These are phyloP conservation scores for Taiozyma onychis DNA, from an alignment of 1,139 yeast genomes.

Conservation along the genomic window DNA sequence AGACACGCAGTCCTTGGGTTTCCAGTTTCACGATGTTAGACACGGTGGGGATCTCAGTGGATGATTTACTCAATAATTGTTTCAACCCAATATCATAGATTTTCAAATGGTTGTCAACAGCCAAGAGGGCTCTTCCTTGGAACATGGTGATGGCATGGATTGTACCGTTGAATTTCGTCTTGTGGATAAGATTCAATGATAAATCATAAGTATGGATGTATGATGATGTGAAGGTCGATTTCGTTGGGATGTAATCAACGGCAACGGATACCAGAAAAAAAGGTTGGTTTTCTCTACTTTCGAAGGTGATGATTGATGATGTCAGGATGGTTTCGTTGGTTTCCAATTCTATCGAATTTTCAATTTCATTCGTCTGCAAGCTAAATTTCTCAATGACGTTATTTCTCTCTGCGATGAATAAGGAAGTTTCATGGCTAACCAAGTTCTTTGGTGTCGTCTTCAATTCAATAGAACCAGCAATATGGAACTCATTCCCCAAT, in stretches of 20 bases:
- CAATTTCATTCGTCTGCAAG: conserved; percentile 30
- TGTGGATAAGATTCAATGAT: conserved; percentile 48
- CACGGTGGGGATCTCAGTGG: conserved; percentile 34
- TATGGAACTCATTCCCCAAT: conserved; percentile 41
- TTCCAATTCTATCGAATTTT: conserved; percentile 38
- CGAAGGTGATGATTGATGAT: conserved; percentile 32
- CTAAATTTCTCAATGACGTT: conserved; percentile 52
- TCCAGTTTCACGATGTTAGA: conserved; percentile 46
- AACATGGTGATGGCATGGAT: conserved; percentile 51
- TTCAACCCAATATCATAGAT: conserved; percentile 73
- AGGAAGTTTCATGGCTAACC: conserved; percentile 21
- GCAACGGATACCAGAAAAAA: conserved; percentile 48
- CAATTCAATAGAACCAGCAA: conserved; percentile 35
- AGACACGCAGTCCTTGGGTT: conserved; percentile 53
- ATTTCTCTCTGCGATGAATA: conserved; percentile 23
- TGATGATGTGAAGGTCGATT: conserved; percentile 31
- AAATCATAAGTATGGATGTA: conserved; percentile 33
- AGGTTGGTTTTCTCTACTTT: conserved; percentile 26
- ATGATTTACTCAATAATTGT: conserved; percentile 67
- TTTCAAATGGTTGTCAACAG: conserved; percentile 47
- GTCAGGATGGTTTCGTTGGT: conserved; percentile 39
- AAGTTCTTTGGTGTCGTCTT: conserved; percentile 51
- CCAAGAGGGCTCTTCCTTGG: conserved; percentile 59
- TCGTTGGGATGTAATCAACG: conserved; percentile 25
- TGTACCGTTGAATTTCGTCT: conserved; percentile 48